These are phyloP conservation scores for Beauveria australis DNA, from an alignment of 2,329 filamentous ascomycete genomes.

Conservation along the genomic window DNA sequence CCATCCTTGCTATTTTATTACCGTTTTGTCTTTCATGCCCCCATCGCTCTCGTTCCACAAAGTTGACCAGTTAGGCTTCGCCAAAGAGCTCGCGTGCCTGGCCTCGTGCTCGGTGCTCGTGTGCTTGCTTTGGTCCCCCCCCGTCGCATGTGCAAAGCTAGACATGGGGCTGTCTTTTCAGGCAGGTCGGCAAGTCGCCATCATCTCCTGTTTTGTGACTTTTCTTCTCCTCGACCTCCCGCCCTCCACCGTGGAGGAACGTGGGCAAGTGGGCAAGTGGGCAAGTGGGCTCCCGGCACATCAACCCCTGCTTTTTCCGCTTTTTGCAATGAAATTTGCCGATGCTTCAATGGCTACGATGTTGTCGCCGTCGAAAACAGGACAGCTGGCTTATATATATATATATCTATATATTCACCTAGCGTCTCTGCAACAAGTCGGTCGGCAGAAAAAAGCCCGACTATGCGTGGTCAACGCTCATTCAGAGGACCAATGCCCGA, in stretches of 20 bases:
- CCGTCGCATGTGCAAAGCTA: background rate
- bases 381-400: background rate
- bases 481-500: too few species aligned
- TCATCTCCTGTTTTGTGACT: background rate
- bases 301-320: background rate
- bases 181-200: background rate
- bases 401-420: background rate
- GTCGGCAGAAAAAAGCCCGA: background rate
- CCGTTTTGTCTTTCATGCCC: background rate
- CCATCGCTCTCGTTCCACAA: background rate
- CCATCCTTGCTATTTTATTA: too few species aligned
- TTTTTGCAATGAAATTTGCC: background rate
- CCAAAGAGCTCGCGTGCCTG: slow-evolving; percentile 9
- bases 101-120: slow-evolving; percentile 15
- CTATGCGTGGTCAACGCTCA: too few species aligned
- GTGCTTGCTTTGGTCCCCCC: background rate
- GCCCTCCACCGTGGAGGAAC: background rate
- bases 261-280: background rate
- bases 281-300: background rate
- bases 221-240: background rate
- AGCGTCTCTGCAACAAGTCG: too few species aligned
- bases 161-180: background rate
- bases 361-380: too few species aligned
- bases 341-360: background rate
- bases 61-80: background rate